Percentiles rank a stretch among this genome's conserved stretches.
Conservation (phyloP, 2,329 filamentous ascomycete genomes). For the Aspergillus pseudoviridinutans region DNA sequence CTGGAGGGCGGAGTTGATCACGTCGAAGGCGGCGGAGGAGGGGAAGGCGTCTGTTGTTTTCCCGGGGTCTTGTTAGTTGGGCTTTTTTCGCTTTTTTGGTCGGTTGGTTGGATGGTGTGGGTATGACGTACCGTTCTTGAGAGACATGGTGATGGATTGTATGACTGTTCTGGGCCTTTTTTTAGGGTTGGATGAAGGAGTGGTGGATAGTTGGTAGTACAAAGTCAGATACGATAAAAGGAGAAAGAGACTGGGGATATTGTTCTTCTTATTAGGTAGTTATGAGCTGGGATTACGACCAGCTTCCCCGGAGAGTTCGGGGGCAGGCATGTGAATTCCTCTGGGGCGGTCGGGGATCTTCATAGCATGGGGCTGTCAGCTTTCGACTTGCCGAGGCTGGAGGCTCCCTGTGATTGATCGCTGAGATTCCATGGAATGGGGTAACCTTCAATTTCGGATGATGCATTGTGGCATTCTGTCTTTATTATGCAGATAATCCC, state of each 20-base stretch:
- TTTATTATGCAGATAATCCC: neutral
- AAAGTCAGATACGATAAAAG: neutral
- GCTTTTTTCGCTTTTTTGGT: neutral
- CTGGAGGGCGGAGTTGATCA: constrained; percentile 69
- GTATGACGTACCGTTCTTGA: constrained; percentile 62
- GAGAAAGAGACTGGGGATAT: constrained; percentile 7
- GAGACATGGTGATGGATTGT: constrained; percentile 56
- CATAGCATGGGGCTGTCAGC: neutral
- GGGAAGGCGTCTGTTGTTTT: constrained; percentile 70
- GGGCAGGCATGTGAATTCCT: constrained; percentile 16
- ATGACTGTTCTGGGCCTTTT: neutral
- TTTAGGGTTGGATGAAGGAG: neutral
- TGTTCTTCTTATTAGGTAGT: neutral
- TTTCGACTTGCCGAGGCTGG: constrained; percentile 13
- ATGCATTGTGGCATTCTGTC: neutral
- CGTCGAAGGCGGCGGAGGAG: constrained; percentile 85
- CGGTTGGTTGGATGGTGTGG: neutral
- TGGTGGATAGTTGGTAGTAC: neutral
- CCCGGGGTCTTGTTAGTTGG: neutral
- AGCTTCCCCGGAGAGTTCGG: constrained; percentile 22
- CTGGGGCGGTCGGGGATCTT: constrained; percentile 7
- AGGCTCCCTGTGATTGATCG: constrained; percentile 3
- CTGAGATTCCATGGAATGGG: neutral
- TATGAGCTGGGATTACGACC: constrained; percentile 9
- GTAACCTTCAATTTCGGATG: neutral